Evolutionary conservation across 2,329 filamentous ascomycete genomes (phyloP).

Genomic region (Curvularia sp.): DNA sequence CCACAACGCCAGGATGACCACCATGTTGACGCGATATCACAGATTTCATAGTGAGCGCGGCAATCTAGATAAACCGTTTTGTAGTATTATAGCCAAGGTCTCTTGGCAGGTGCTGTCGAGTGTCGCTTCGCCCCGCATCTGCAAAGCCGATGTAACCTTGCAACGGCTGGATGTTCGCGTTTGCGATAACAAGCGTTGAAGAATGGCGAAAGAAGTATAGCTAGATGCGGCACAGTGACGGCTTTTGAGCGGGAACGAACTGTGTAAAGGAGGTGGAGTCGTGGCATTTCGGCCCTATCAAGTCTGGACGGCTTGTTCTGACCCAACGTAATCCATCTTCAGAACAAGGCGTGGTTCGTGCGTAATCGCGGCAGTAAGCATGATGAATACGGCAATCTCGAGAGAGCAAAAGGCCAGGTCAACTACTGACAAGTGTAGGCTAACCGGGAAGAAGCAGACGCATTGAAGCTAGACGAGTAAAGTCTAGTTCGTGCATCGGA

Average conservation of each 20-base stretch:
- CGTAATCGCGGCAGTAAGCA: not conserved
- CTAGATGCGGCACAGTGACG: not conserved
- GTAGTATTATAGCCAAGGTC: slow-evolving; percentile 7
- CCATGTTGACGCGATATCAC: slow-evolving; percentile 3
- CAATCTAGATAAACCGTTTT: not conserved
- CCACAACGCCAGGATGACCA: not conserved
- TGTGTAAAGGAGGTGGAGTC: not conserved
- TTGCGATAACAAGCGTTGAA: slow-evolving; percentile 1
- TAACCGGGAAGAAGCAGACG: not conserved
- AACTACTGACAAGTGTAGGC: not conserved
- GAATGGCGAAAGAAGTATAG: not conserved
- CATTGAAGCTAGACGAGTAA: slow-evolving; percentile 4
- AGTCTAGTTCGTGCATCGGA: slow-evolving; percentile 21
- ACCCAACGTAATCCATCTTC: not conserved
- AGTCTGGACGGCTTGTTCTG: not conserved
- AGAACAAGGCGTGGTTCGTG: not conserved
- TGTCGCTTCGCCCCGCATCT: slow-evolving; percentile 16
- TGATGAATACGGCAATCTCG: not conserved
- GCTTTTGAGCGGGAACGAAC: not conserved
- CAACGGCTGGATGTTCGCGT: not conserved
- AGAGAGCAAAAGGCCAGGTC: not conserved
- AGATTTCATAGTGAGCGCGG: not conserved
- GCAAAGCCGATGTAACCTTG: slow-evolving; percentile 18
- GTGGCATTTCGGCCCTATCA: not conserved
- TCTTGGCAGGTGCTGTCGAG: slow-evolving; percentile 10